A percentile compares a stretch with the other conserved stretches of the same genome.
Conservation (phyloP, 2,329 filamentous ascomycete species). For the Phaeosphaeriaceae sp. region DNA sequence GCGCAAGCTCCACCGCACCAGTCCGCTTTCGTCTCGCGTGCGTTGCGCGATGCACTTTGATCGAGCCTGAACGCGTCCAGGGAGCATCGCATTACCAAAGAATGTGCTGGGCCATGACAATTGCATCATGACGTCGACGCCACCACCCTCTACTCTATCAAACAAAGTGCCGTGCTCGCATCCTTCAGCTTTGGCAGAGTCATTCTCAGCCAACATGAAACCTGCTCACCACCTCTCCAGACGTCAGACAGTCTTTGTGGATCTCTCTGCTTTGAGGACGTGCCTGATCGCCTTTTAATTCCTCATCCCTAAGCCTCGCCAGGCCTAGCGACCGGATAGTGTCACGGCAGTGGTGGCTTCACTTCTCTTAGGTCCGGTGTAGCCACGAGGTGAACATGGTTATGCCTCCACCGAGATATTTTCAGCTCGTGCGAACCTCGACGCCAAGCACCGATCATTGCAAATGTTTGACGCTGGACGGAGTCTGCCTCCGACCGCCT, state of each 20-base stretch:
- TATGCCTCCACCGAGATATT: neutral
- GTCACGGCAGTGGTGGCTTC: slow-evolving; percentile 19
- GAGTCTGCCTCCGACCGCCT: neutral
- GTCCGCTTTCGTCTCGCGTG: slow-evolving; percentile 1
- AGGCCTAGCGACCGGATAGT: slow-evolving; percentile 20
- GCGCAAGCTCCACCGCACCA: slow-evolving; percentile 24
- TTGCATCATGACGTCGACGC: neutral
- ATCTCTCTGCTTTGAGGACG: slow-evolving; percentile 23
- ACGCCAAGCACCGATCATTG: neutral
- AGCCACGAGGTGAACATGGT: neutral
- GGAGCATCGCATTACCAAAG: neutral
- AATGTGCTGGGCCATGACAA: neutral
- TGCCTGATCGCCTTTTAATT: slow-evolving; percentile 30
- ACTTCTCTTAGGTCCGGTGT: slow-evolving; percentile 11
- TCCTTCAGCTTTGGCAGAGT: neutral
- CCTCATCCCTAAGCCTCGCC: slow-evolving; percentile 16
- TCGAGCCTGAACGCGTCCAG: slow-evolving; percentile 13
- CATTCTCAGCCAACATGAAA: slow-evolving; percentile 1
- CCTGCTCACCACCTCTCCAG: slow-evolving; percentile 9
- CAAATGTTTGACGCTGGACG: neutral
- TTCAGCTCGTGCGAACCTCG: slow-evolving; percentile 1
- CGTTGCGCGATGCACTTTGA: slow-evolving; percentile 13
- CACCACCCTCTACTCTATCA: neutral
- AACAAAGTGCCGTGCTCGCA: neutral
- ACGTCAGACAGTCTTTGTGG: slow-evolving; percentile 31